Percentiles rank a stretch among this genome's conserved stretches.
phyloP scores from a whole-genome alignment of 1,139 yeast species.

The Taphrina communis region DNA sequence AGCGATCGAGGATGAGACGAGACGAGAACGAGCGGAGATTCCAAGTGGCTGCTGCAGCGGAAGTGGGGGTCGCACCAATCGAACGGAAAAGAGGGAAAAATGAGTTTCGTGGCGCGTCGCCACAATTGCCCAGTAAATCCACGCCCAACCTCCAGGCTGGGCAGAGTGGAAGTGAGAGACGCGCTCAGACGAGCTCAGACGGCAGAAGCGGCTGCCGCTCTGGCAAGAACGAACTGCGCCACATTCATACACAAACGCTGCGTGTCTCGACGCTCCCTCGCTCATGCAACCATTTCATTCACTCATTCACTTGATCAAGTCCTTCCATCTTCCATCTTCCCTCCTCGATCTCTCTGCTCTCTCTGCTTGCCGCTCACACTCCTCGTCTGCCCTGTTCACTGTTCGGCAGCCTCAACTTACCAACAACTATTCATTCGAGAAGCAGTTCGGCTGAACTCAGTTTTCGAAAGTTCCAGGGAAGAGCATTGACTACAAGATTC shows the following conservation, averaged over 20 bases:
- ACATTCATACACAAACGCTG: constrained; percentile 17
- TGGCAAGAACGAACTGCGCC: constrained; percentile 2
- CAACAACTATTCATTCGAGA: no score
- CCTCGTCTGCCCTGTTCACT: no score
- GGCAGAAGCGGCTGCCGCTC: no score
- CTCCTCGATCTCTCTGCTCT: constrained; percentile 1
- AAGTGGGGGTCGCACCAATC: neutral
- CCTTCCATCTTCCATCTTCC: neutral
- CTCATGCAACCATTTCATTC: no score
- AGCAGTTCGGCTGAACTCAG: neutral
- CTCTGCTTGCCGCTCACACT: neutral
- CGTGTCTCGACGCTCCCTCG: neutral
- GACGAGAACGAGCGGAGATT: no score
- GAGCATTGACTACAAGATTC: no score
- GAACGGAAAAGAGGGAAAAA: neutral
- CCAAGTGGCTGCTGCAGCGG: no score
- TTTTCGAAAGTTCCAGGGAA: neutral
- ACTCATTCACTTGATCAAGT: no score
- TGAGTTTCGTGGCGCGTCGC: neutral
- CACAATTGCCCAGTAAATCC: neutral
- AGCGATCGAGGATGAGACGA: no score
- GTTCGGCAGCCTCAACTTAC: no score
- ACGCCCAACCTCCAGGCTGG: neutral
- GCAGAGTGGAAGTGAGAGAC: neutral
- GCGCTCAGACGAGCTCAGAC: no score